Evolutionary conservation across 1,284 basidiomycete genomes (phyloP).

Genomic region (Cutaneotrichosporon cyanovorans): DNA sequence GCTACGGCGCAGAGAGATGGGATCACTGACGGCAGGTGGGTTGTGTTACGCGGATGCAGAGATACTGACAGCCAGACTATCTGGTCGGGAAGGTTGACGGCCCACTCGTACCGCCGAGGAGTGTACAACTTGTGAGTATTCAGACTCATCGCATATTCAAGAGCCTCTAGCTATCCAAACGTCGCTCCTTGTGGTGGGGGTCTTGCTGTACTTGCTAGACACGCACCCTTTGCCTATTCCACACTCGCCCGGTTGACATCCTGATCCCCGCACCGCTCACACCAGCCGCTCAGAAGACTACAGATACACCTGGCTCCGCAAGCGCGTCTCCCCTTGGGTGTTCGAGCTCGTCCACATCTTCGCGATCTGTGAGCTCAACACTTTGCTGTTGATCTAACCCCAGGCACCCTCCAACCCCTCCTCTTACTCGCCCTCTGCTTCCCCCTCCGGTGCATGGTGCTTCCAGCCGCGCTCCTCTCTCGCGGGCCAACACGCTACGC

Average conservation of each 20-base stretch:
- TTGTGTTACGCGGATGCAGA: background rate
- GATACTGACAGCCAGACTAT: slow-evolving; percentile 48
- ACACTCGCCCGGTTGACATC: no score
- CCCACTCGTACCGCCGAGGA: slow-evolving; percentile 77
- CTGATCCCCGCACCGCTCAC: background rate
- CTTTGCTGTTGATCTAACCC: background rate
- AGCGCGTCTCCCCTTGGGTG: slow-evolving; percentile 57
- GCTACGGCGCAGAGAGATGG: slow-evolving; percentile 40
- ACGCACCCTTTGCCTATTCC: no score
- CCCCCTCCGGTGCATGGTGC: slow-evolving; percentile 40
- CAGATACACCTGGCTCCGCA: slow-evolving; percentile 72
- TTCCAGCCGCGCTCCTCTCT: slow-evolving; percentile 14
- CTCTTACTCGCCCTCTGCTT: slow-evolving; percentile 66
- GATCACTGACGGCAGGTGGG: background rate
- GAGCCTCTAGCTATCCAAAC: no score
- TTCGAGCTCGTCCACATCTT: slow-evolving; percentile 70
- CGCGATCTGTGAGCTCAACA: slow-evolving; percentile 61
- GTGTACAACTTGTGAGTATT: slow-evolving; percentile 58
- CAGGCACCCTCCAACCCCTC: slow-evolving; percentile 31
- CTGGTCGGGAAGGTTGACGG: slow-evolving; percentile 66
- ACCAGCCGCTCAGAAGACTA: slow-evolving; percentile 65
- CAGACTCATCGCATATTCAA: no score
- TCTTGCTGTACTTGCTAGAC: no score
- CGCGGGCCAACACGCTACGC: no score
- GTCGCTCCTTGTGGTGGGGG: no score